A percentile compares a stretch with the other conserved stretches of the same genome.
These are phyloP conservation scores for Curvularia spicifera DNA, from an alignment of 2,329 filamentous ascomycete species.

Conservation along the genomic window DNA sequence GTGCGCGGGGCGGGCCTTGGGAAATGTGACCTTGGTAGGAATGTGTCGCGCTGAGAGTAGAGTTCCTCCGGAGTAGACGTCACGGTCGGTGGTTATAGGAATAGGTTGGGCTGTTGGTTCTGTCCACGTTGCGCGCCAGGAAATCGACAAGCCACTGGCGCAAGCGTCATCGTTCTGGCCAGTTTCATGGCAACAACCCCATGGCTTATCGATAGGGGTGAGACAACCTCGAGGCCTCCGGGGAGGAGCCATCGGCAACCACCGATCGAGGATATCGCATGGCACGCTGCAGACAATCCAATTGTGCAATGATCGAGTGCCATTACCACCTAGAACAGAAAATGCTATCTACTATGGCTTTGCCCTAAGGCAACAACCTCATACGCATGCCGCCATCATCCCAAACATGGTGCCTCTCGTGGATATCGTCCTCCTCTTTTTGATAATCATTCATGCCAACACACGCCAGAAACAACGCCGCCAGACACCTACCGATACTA, in stretches of 20 bases:
- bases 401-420: conserved; percentile 24
- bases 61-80: neutral
- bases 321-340: conserved; percentile 18
- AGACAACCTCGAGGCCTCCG: neutral
- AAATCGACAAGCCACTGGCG: conserved; percentile 15
- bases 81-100: neutral
- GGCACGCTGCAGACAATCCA: neutral
- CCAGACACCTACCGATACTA: conserved; percentile 14
- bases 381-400: conserved; percentile 20
- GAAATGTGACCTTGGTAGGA: neutral
- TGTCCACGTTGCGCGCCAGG: conserved; percentile 28
- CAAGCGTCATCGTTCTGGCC: conserved; percentile 18
- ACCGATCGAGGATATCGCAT: neutral
- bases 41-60: conserved; percentile 6
- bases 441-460: conserved; percentile 17
- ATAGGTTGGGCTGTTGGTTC: conserved; percentile 13
- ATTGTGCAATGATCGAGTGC: neutral
- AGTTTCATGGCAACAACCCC: neutral
- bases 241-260: neutral
- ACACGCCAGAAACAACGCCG: conserved; percentile 25
- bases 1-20: neutral
- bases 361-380: conserved; percentile 8
- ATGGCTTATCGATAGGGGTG: conserved; percentile 23
- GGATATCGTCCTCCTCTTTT: conserved; percentile 30
- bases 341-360: conserved; percentile 30